phyloP scores from a whole-genome alignment of 1,139 yeast species.

The Pichia kudriavzevii region DNA sequence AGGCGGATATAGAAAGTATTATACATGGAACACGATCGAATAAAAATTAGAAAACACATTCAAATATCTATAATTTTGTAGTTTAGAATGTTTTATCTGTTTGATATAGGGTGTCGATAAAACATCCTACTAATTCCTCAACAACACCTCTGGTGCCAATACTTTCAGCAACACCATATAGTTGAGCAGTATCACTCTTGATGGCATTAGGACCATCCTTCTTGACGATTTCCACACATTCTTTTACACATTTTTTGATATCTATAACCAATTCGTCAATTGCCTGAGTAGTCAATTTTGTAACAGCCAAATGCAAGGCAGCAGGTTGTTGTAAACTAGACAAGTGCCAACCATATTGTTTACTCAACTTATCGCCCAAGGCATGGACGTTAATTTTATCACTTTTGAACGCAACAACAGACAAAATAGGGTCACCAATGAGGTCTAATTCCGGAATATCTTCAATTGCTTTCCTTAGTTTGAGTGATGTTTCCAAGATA shows the following conservation, averaged over 20 bases:
- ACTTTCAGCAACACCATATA: constrained; percentile 94
- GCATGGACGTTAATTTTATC: constrained; percentile 57
- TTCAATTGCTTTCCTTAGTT: constrained; percentile 43
- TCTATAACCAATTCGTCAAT: constrained; percentile 56
- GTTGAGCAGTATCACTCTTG: constrained; percentile 68
- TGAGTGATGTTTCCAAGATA: constrained; percentile 60
- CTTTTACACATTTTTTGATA: constrained; percentile 42
- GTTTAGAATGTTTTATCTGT: constrained; percentile 18
- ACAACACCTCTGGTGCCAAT: constrained; percentile 81
- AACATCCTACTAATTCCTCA: constrained; percentile 67
- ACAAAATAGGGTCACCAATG: constrained; percentile 76
- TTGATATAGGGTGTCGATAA: constrained; percentile 72
- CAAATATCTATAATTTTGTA: too few relatives aligned
- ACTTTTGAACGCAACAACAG: constrained; percentile 75
- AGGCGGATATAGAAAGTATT: too few relatives aligned
- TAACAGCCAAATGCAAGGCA: constrained; percentile 84
- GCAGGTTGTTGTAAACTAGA: constrained; percentile 82
- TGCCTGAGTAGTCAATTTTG: constrained; percentile 58
- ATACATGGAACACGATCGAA: too few relatives aligned
- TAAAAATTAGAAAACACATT: too few relatives aligned
- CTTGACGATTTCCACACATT: constrained; percentile 17
- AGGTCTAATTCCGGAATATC: constrained; percentile 51
- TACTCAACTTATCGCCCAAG: constrained; percentile 59
- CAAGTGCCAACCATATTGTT: constrained; percentile 77
- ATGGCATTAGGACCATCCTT: constrained; percentile 26